Base-by-base conservation (phyloP, 768 basidiomycete genomes). In the Hygrophoropsis aurantiaca region DNA sequence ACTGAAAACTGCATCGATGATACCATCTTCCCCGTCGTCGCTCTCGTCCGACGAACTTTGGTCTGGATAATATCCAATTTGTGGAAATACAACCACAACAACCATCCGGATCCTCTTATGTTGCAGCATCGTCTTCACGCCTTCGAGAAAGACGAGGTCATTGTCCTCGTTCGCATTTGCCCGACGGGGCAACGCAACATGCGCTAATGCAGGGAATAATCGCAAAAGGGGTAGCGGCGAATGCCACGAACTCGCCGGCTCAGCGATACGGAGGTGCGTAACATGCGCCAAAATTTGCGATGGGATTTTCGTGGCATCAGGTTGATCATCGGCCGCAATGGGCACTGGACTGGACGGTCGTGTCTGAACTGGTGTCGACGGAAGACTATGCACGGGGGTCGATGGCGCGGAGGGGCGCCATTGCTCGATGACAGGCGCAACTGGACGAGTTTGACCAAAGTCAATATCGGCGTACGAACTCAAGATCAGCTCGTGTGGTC, bases 161-260 rank as follows among this genome's bases (percentile, higher is more conserved):
- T 76, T 76, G 20, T 68, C 70, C 46, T 58, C 58, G 50, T 74
- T 76, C 4, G 72, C 70, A 39, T 71, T 60, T 18, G 67, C 61
- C 1, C 67, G 66, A 25, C 74, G 72, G 3, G 72, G 55, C 8
- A 76, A 57, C 41, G 72, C 64, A 15, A 75, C 56, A 52, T 75
- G 68, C 2, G 74, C 63, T 5, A 76, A 63, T 21, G 65, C 50
- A 1, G 67, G 67, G 4, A 69, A 60, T n/a, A 57, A 27, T 1
- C 26, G 20, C n/a, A 42, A 18, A 42, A 43, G 40, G 16, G 46
- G 11, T 23, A 46, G 44, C 19, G 56, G 58, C 5, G 56, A 55
- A 46, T 51, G 49, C 51, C 53, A 58, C 21, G 32, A 42, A 13
- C 15, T 2, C 13, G 49, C 43, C 7, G 58, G 58, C 41, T 58